Evolutionary conservation across 352 stramenopile species (phyloP).

Genomic region (Globisporangium lucens): DNA sequence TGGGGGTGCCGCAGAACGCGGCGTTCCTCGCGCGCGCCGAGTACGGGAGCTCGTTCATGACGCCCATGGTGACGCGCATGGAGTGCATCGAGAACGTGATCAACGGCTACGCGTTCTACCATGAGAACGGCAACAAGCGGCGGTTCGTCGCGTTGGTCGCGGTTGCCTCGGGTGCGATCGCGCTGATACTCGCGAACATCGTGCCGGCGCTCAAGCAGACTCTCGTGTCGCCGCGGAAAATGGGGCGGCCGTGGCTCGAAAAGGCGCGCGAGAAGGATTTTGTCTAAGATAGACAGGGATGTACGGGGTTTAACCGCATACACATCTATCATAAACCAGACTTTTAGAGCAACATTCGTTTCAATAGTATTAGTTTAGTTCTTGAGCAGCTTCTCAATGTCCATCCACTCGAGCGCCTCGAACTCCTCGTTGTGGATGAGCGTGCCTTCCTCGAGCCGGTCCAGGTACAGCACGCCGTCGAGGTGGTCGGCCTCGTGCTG

Average conservation of each 20-base stretch:
- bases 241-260: constrained; percentile 21
- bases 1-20: constrained; percentile 54
- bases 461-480: constrained; percentile 72
- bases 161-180: constrained; percentile 26
- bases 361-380: constrained; percentile 16
- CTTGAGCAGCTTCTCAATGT: constrained; percentile 60
- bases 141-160: constrained; percentile 27
- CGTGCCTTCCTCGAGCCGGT: constrained; percentile 60
- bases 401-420: constrained; percentile 49
- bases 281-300: not conserved
- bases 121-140: constrained; percentile 27
- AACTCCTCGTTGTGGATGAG: constrained; percentile 87
- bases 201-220: constrained; percentile 26
- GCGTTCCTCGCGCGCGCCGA: constrained; percentile 59
- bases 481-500: constrained; percentile 84
- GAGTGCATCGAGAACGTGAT: constrained; percentile 80
- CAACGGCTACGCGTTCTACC: constrained; percentile 74
- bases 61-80: constrained; percentile 62
- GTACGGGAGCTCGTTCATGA: constrained; percentile 72
- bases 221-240: constrained; percentile 23
- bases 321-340: constrained; percentile 7
- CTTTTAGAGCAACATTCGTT: not conserved
- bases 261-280: constrained; percentile 19
- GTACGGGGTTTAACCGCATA: not conserved
- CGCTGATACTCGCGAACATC: constrained; percentile 23